These are phyloP conservation scores for Colletotrichum melonis DNA, from an alignment of 2,329 filamentous ascomycete genomes.

Conservation along the genomic window DNA sequence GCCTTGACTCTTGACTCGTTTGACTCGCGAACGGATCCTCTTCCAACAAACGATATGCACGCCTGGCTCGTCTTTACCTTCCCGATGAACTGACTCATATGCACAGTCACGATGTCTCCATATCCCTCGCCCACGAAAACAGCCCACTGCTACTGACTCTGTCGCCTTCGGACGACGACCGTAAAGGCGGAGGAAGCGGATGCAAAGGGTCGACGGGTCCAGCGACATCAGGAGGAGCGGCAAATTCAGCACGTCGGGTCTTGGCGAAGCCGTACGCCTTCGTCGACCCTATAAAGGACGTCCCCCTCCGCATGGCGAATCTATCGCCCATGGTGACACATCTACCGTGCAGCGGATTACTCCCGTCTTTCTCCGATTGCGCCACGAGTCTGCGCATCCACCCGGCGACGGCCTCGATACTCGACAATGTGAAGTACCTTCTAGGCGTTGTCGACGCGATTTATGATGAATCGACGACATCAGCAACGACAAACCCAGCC, in stretches of 20 bases:
- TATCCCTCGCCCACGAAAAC: constrained; percentile 60
- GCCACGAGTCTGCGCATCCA: constrained; percentile 57
- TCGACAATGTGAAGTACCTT: constrained; percentile 63
- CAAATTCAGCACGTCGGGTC: not conserved
- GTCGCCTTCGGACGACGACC: not conserved
- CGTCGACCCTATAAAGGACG: constrained; percentile 46
- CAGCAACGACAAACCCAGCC: not conserved
- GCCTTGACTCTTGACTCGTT: constrained; percentile 30
- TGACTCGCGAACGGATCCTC: not conserved
- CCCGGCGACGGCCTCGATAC: constrained; percentile 57
- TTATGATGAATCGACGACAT: constrained; percentile 3
- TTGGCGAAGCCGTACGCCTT: constrained; percentile 53
- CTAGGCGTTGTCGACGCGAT: constrained; percentile 50
- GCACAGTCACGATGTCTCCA: constrained; percentile 57
- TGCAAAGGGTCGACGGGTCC: not conserved
- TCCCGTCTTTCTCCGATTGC: constrained; percentile 55
- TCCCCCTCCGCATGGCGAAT: constrained; percentile 55
- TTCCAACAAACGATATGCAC: constrained; percentile 22
- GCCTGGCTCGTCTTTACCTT: constrained; percentile 9
- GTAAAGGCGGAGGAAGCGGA: not conserved
- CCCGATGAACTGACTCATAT: constrained; percentile 25
- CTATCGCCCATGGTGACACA: constrained; percentile 53
- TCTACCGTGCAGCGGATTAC: constrained; percentile 49
- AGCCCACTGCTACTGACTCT: constrained; percentile 52
- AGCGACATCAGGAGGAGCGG: not conserved